Percentiles rank a stretch among this genome's conserved stretches.
These are phyloP conservation scores for Metrosideros polymorpha DNA, from an alignment of 441 rosid genomes.

Conservation along the genomic window DNA sequence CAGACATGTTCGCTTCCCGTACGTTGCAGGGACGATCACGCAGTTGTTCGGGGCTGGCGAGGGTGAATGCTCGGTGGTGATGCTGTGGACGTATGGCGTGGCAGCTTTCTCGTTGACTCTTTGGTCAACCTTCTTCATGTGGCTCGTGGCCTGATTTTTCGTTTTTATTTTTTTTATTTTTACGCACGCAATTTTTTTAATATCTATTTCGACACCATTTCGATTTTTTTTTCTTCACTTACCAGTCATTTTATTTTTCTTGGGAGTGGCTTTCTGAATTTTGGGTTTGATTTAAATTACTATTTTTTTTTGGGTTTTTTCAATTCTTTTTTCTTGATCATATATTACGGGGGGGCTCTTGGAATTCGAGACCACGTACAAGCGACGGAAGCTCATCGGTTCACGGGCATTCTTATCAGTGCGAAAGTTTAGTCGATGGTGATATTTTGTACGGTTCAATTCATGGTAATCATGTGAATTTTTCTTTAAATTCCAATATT, in stretches of 20 bases:
- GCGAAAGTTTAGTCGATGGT: neutral
- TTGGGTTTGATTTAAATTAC: neutral
- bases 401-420: neutral
- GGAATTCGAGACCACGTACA: too few relatives aligned
- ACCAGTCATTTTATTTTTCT: neutral
- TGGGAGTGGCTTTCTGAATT: neutral
- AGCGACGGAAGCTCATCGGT: neutral
- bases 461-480: neutral
- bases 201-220: neutral
- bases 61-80: conserved; percentile 42
- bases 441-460: neutral
- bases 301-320: neutral
- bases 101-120: conserved; percentile 39
- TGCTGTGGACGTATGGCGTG: conserved; percentile 42
- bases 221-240: neutral
- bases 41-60: conserved; percentile 47
- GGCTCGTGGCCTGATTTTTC: conserved; percentile 32
- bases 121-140: conserved; percentile 43
- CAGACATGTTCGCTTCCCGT: neutral
- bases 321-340: neutral
- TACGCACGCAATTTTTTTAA: neutral
- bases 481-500: neutral
- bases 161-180: neutral
- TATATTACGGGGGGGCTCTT: too few relatives aligned
- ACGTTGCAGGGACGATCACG: conserved; percentile 34